phyloP scores from a whole-genome alignment of 1,139 yeast genomes.

The Hansenula lynferdii region DNA sequence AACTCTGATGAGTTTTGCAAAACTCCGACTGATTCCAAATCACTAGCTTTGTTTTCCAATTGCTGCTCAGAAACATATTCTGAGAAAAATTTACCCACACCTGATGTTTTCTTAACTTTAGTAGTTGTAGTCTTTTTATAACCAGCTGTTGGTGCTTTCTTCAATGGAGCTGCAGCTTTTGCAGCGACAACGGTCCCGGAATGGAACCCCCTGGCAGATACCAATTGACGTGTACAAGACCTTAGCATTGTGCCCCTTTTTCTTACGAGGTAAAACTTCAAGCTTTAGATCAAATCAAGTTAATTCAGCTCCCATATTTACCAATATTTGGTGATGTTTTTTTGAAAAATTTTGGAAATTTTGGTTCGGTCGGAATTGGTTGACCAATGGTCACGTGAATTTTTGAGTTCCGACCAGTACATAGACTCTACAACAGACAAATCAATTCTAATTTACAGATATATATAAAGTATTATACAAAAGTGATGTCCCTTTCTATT shows the following conservation, averaged over 20 bases:
- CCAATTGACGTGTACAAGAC: not conserved
- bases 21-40: not conserved
- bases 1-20: constrained; percentile 1
- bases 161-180: not conserved
- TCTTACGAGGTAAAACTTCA: no score
- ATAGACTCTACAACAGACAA: no score
- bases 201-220: constrained; percentile 1
- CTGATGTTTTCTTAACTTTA: constrained; percentile 7
- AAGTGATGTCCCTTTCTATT: no score
- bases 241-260: not conserved
- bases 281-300: no score
- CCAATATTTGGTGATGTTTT: no score
- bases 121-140: not conserved
- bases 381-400: no score
- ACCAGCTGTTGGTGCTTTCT: not conserved
- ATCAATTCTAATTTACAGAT: no score
- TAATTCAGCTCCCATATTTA: no score
- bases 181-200: not conserved
- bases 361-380: no score
- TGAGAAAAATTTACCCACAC: constrained; percentile 15
- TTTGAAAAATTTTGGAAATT: no score
- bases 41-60: not conserved
- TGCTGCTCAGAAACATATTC: constrained; percentile 10
- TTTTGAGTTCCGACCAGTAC: no score
- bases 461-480: no score